phyloP scores from a whole-genome alignment of 805 yeast genomes.

The Metschnikowia borealis region DNA sequence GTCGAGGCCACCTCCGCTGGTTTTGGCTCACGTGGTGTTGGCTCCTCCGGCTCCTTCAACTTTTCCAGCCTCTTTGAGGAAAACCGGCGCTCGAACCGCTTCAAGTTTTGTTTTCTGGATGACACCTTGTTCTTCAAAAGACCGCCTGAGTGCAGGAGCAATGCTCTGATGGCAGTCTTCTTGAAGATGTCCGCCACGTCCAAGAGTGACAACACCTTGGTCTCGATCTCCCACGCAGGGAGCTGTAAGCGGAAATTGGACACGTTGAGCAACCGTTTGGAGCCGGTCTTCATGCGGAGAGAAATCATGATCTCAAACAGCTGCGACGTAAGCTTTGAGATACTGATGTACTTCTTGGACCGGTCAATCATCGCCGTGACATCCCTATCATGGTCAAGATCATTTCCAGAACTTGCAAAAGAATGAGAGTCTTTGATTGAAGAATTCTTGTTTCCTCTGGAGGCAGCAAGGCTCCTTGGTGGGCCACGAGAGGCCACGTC shows the following conservation, averaged over 20 bases:
- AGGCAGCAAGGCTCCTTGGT: neutral
- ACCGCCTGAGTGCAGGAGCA: conserved; percentile 34
- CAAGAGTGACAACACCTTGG: conserved; percentile 29
- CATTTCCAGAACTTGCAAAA: conserved; percentile 3
- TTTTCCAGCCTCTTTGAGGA: neutral
- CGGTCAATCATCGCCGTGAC: conserved; percentile 64
- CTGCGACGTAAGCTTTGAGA: conserved; percentile 44
- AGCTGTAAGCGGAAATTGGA: conserved; percentile 30
- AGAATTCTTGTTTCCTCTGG: neutral
- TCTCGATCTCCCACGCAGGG: conserved; percentile 32
- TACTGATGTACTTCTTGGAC: conserved; percentile 68
- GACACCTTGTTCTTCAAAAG: conserved; percentile 33
- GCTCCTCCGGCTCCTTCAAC: no score
- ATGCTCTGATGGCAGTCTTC: conserved; percentile 27
- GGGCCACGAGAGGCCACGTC: conserved; percentile 4
- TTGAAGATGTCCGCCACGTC: conserved; percentile 35
- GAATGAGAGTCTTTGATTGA: conserved; percentile 6
- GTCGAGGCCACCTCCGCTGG: no score
- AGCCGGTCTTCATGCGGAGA: conserved; percentile 32
- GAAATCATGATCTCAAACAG: conserved; percentile 31
- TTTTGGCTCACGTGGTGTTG: no score
- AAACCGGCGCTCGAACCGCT: neutral
- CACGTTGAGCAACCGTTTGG: conserved; percentile 35
- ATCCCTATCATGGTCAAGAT: conserved; percentile 14
- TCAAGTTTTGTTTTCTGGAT: conserved; percentile 7